Base-by-base conservation (phyloP, 1,139 yeast genomes). In the Pichia sp. region DNA sequence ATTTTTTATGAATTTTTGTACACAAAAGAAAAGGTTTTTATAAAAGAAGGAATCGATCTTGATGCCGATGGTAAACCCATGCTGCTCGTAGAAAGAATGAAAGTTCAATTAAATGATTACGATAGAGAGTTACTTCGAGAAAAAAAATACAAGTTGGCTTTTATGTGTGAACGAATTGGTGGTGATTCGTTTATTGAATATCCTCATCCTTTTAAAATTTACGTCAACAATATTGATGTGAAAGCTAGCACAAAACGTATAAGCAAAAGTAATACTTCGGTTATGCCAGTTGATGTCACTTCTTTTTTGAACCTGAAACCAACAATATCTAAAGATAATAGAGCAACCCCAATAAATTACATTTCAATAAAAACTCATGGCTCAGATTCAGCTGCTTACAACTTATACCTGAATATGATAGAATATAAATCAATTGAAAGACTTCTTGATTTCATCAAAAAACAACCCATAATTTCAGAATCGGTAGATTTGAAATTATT, bases 251-350 rank as follows among this genome's bases (percentile, higher is more conserved):
- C 75, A 29, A 70, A 73, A 52, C 88, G 87, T 2, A 65, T 81
- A 36, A 81, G 81, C 57, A 75, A 77, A 41, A 75, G 70, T 47
- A 68, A 71, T 0, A 86, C 86, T 0, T 76, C 88, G 0, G 78
- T 82, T 1, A 71, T 73, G 46, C 90, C 92, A 0, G 83, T 83
- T 1, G 79, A 84, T 59, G 55, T 82, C 38, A 78, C 85, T 0
- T 63, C 66, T 2, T 61, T 63, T 45, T 37, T 77, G n/a, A 61
- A 63, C 11, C 41, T 51, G 3, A 33, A 40, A 29, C 51, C 26
- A 81, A 80, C 54, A 53, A 58, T 3, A 53, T 81, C 27, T 72
- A 71, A 43, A 55, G 82, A 37, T 67, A 72, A 1, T 82, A 80
- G 56, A 77, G 80, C 0, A 77, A 10, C 26, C 6, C 36, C 7